Base-by-base conservation (phyloP, 345 rosid species). In the Gynandropsis gynandra region DNA sequence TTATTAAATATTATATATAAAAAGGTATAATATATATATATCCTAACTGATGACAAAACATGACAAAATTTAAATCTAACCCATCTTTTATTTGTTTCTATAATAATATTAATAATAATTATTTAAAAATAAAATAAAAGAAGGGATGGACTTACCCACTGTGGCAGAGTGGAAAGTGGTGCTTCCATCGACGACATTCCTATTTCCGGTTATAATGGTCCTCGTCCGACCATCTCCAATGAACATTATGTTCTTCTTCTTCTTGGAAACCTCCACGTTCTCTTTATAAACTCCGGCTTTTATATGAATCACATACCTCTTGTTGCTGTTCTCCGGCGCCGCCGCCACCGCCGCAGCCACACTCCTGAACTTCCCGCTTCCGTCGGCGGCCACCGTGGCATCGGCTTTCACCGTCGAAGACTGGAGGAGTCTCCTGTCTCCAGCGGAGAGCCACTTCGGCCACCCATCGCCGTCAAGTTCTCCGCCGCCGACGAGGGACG, bases 131-230 rank as follows among this genome's bases (percentile, higher is more conserved):
- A 33, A 36, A 45, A 1, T 12, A 1, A 47, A n/a, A 6, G 47
- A 48, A 54, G 19, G 5, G 29, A 24, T 24, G 29, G 10, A 52
- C 75, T 62, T 73, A 90, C 98, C 96, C 33, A 90, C 98, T 1
- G 98, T 90, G n/a, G 98, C 95, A 3, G 98, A 80, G 7, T 82
- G 57, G 65, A 87, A 90, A 35, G 98, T 90, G 19, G 96, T 84
- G 69, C 71, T 76, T 4, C 96, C 96, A 24, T 83, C 92, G 6
- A 55, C 79, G 12, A 83, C 96, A 27, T 83, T 87, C 54, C 80
- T 72, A 24, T 61, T 73, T 3, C 40, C 96, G 16, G 96, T 90
- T 9, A 90, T 76, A 46, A 90, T 77, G 5, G 96, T 87, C 7
- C 16, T 77, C 0, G 49, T 72, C 42, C 78, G 72, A 3, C 89